phyloP scores from a whole-genome alignment of 2,329 filamentous ascomycete genomes.

The Pyricularia sp. region DNA sequence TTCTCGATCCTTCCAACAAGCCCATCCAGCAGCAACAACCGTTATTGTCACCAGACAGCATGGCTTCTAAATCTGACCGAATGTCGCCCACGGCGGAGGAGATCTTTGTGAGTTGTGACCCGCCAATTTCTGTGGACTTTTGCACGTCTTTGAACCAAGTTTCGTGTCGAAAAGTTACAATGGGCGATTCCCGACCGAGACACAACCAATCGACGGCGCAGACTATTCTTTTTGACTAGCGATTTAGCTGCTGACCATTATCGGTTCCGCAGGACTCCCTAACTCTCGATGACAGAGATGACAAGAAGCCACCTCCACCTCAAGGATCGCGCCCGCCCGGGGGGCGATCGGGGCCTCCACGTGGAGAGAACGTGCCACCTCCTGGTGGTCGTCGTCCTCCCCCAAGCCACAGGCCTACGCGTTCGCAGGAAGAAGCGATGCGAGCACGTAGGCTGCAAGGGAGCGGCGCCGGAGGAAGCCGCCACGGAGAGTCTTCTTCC shows the following conservation, averaged over 20 bases:
- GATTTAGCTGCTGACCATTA: background rate
- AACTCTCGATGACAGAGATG: constrained; percentile 47
- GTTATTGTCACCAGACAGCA: constrained; percentile 31
- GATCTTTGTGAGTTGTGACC: constrained; percentile 55
- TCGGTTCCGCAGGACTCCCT: constrained; percentile 45
- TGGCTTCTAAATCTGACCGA: constrained; percentile 34
- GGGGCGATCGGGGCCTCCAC: constrained; percentile 25
- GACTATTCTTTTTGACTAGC: background rate
- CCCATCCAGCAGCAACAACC: constrained; percentile 16
- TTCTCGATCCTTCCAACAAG: constrained; percentile 44
- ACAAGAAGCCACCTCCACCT: constrained; percentile 28
- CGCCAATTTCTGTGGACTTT: constrained; percentile 3
- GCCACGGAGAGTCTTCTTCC: background rate
- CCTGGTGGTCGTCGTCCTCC: constrained; percentile 26
- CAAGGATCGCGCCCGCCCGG: constrained; percentile 11
- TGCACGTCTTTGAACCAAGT: constrained; percentile 16
- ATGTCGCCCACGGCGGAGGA: constrained; percentile 49
- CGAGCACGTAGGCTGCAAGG: constrained; percentile 31
- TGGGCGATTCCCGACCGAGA: background rate
- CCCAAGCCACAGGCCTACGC: constrained; percentile 44
- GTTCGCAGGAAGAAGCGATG: constrained; percentile 54
- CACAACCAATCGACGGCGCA: background rate
- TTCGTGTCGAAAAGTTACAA: constrained; percentile 8
- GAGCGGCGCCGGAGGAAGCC: constrained; percentile 13
- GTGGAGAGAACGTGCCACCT: constrained; percentile 36